phyloP scores from a whole-genome alignment of 2,329 filamentous ascomycete genomes.

The Aspergillus sergii region DNA sequence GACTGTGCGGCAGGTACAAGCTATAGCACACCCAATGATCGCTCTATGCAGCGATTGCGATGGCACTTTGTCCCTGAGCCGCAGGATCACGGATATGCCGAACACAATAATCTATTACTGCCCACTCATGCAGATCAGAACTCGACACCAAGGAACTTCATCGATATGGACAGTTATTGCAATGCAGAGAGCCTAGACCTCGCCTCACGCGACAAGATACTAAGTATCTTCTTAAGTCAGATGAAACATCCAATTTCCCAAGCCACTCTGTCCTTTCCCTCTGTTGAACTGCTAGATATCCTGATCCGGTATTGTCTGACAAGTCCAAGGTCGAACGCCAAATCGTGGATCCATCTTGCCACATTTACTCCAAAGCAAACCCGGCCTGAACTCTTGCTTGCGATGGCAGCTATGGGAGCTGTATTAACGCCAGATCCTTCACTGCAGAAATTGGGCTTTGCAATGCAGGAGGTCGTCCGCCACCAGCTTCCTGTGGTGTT shows the following conservation, averaged over 20 bases:
- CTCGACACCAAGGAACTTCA: not conserved
- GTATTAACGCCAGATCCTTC: constrained; percentile 35
- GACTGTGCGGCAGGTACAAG: not conserved
- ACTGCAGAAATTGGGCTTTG: constrained; percentile 40
- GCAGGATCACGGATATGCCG: constrained; percentile 33
- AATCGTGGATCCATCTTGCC: constrained; percentile 30
- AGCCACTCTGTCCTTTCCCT: not conserved
- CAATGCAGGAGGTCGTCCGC: constrained; percentile 41
- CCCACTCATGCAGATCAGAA: constrained; percentile 10
- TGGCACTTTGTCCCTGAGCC: constrained; percentile 36
- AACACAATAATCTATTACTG: constrained; percentile 37
- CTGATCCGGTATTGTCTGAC: not conserved
- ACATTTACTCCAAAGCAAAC: constrained; percentile 35
- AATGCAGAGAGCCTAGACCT: not conserved
- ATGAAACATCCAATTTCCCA: not conserved
- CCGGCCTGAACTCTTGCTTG: constrained; percentile 36
- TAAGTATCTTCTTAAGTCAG: not conserved
- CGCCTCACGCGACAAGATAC: not conserved
- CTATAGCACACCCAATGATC: constrained; percentile 8
- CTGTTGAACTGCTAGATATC: not conserved
- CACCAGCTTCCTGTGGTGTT: constrained; percentile 26
- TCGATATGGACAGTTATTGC: not conserved
- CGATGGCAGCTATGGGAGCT: constrained; percentile 39
- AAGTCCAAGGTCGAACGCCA: not conserved
- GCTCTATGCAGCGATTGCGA: constrained; percentile 24